Conservation (phyloP, 2,329 filamentous ascomycete species). For the Trichoderma harzianum region DNA sequence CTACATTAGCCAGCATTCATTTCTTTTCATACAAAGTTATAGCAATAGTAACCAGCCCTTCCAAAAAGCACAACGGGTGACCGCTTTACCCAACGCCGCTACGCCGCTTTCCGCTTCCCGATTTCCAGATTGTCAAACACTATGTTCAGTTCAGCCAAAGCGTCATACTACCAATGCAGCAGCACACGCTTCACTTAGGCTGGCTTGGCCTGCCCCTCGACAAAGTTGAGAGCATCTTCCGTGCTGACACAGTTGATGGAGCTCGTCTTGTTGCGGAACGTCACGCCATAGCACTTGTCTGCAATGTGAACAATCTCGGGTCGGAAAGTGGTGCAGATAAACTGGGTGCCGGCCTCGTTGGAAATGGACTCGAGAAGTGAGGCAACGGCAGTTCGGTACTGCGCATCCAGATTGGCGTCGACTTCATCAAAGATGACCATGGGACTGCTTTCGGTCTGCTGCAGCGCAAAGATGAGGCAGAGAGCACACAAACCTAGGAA, state of each 20-base stretch:
- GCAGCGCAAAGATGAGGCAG: slow-evolving; percentile 98
- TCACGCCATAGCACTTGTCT: slow-evolving; percentile 96
- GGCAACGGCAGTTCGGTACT: slow-evolving; percentile 95
- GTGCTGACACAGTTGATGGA: slow-evolving; percentile 85
- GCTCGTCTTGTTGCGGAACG: slow-evolving; percentile 90
- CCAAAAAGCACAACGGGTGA: slow-evolving; percentile 10
- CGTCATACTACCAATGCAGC: not conserved
- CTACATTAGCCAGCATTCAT: not conserved
- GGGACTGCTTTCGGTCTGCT: slow-evolving; percentile 92
- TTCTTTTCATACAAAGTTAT: not conserved
- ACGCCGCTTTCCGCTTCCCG: slow-evolving; percentile 16
- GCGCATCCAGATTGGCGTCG: slow-evolving; percentile 94
- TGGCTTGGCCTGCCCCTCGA: slow-evolving; percentile 70
- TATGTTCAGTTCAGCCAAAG: not conserved
- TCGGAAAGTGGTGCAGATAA: slow-evolving; percentile 98
- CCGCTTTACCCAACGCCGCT: slow-evolving; percentile 15
- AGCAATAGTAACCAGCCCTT: slow-evolving; percentile 12
- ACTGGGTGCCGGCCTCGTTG: slow-evolving; percentile 65
- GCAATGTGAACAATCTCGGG: slow-evolving; percentile 94
- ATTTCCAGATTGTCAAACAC: slow-evolving; percentile 4
- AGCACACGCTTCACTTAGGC: slow-evolving; percentile 19
- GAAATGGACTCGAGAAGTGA: slow-evolving; percentile 80
- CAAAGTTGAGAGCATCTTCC: slow-evolving; percentile 87
- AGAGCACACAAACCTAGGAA: slow-evolving; percentile 79
- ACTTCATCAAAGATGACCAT: slow-evolving; percentile 99